Evolutionary conservation across 164 flowering plant species (phyloP), one percentile per base, ranked within the genome.

Genomic region (Houttuynia cordata): DNA sequence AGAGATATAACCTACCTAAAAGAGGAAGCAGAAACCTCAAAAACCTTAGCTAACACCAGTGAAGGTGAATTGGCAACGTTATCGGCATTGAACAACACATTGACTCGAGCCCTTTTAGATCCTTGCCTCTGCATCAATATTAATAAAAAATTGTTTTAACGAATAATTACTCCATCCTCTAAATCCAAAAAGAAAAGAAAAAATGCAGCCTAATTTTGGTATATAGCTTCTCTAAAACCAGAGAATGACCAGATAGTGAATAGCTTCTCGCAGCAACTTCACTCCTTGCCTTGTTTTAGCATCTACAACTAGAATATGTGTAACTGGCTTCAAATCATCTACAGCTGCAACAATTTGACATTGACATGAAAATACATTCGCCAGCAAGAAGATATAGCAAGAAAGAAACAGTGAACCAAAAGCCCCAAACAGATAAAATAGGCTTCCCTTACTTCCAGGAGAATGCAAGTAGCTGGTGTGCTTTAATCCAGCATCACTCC

Each of bases 311-410:
- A 94, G 81, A 72, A 88, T 80, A 83, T 94, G 97, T 72, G 97
- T 86, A 30, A 94, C 85, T 23, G 94, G 96, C 80, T 94, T 94
- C 78, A 91, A 53, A 64, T 88, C 91, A 75, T 94, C 99, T 8
- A 68, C 56, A 61, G 91, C 99, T 93, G 81, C 63, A 71, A 73
- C 53, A 65, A 51, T 41, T 58, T 41, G 18, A 51, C 1, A 51
- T 10, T 6, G 19, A 21, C 24, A 39, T 21, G 6, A 61, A 51
- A 61, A 21, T 53, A 53, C n/a, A 53, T 6, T 30, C 37, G 37
- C 37, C 37, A 56, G 10, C 23, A 24, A 21, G 24, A 14, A 56
- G 39, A 24, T 8, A 56, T 20, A 15, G 58, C 23, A 18, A 52
- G 55, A 52, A 3, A 52, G 8, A 1, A 52, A 20, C 20, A 19